These are phyloP conservation scores for Favolaschia claudopus DNA, from an alignment of 768 basidiomycete genomes.

Conservation along the genomic window DNA sequence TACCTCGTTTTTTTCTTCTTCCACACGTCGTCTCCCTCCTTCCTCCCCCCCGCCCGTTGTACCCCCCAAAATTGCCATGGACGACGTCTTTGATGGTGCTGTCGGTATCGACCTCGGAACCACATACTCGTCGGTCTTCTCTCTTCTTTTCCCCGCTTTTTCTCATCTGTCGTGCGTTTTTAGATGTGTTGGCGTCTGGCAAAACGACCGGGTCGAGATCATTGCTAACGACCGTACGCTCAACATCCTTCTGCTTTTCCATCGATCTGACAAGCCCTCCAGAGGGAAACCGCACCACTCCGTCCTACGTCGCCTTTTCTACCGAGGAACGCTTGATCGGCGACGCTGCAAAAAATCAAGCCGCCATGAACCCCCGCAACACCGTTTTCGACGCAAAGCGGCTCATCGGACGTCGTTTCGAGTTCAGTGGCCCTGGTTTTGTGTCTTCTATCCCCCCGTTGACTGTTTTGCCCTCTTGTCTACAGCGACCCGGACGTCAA, in stretches of 20 bases:
- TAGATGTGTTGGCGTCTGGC: slow-evolving; percentile 99
- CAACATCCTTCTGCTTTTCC: neutral
- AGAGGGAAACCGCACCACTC: slow-evolving; percentile 99
- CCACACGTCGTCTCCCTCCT: slow-evolving; percentile 47
- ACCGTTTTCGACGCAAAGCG: slow-evolving; percentile 99
- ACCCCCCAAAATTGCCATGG: slow-evolving; percentile 69
- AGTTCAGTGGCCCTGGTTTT: slow-evolving; percentile 51
- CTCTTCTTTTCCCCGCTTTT: slow-evolving; percentile 22
- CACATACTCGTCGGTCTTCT: slow-evolving; percentile 84
- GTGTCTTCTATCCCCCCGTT: slow-evolving; percentile 7
- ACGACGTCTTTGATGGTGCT: slow-evolving; percentile 95
- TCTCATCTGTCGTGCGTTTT: slow-evolving; percentile 33
- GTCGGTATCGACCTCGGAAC: slow-evolving; percentile 98
- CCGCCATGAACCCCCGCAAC: slow-evolving; percentile 99
- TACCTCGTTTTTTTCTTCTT: slow-evolving; percentile 57
- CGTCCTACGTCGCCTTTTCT: slow-evolving; percentile 99
- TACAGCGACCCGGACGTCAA: slow-evolving; percentile 90
- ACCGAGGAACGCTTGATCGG: slow-evolving; percentile 96
- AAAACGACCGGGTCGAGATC: slow-evolving; percentile 99
- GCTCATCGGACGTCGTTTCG: slow-evolving; percentile 96
- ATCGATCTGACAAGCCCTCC: slow-evolving; percentile 23
- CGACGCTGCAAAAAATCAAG: slow-evolving; percentile 98
- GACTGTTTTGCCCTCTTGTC: slow-evolving; percentile 22
- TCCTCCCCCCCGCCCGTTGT: slow-evolving; percentile 37
- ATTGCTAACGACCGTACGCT: slow-evolving; percentile 94